Evolutionary conservation across 345 rosid species (phyloP), one percentile per base, ranked within the genome.

Genomic region (Mangifera indica): DNA sequence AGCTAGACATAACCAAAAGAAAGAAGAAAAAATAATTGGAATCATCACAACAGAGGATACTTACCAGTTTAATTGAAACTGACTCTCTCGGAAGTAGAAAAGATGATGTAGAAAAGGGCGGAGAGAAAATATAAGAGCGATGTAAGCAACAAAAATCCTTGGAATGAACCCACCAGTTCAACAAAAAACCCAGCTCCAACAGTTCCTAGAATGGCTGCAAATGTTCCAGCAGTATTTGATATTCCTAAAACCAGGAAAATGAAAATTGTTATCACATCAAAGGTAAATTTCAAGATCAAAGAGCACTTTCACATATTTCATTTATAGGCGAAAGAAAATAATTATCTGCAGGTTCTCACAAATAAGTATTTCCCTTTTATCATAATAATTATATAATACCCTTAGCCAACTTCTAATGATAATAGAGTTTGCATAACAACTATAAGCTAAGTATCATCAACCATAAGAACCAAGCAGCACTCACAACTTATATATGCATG

Each of bases 181-280:
- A 90, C 98, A 77, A 92, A 95, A 84, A 85, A 95, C 74, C 97
- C 98, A 78, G 92, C 84, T 82, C 99, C 98, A 71, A 95, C 91
- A 10, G 99, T 92, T 66, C 99, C 99, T 70, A 89, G 58, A 80
- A 95, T 92, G 56, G 99, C 99, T 42, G 99, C 97, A 40, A 84
- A 67, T 24, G 97, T 95, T 54, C 97, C 98, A 6, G 87, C 97
- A 44, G 99, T 89, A 68, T 89, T 89, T 61, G 97, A 84, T 49
- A 95, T 76, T 78, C 98, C 98, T 94, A 74, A n/a, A 76, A 71
- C 66, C 67, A 82, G 60, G 63, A 66, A 37, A 9, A 5, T 61
- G 49, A 59, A 18, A 48, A 17, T 32, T 9, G 11, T 62, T 53
- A 57, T 48, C 34, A 60, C 26, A 20, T 10, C 42, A 37, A 62